Percentiles rank a stretch among this genome's conserved stretches.
Evolutionary conservation across 257 asterid species (phyloP).

Genomic region (Jacaranda mimosifolia): DNA sequence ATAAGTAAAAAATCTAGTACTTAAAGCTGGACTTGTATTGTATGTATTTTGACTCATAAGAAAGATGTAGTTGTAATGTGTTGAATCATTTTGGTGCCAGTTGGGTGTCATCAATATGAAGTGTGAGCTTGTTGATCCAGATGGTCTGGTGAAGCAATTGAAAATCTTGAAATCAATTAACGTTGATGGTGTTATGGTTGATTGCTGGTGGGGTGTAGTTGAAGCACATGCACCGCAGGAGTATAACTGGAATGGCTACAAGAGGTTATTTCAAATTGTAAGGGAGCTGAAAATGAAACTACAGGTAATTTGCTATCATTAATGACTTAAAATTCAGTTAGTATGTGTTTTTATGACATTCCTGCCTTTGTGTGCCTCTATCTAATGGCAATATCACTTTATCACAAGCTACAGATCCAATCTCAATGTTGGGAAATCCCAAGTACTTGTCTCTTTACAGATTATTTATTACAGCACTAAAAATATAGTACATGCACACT

Average conservation of each 20-base stretch:
- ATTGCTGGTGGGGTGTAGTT: constrained; percentile 99
- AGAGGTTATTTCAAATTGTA: constrained; percentile 76
- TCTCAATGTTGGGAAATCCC: constrained; percentile 16
- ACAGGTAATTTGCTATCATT: constrained; percentile 61
- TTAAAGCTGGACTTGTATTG: not conserved
- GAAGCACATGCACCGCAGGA: constrained; percentile 92
- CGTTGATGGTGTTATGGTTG: constrained; percentile 85
- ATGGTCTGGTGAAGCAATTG: constrained; percentile 84
- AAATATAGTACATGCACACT: not conserved
- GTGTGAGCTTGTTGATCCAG: constrained; percentile 91
- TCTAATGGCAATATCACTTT: constrained; percentile 26
- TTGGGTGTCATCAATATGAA: constrained; percentile 85
- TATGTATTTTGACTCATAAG: constrained; percentile 18
- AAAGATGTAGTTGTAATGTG: constrained; percentile 32
- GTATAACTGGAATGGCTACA: constrained; percentile 97
- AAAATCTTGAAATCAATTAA: constrained; percentile 76
- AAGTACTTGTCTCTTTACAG: not conserved
- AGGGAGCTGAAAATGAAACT: constrained; percentile 83
- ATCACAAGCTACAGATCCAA: not conserved
- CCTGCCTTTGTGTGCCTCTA: constrained; percentile 28
- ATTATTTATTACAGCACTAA: not conserved
- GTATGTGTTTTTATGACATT: constrained; percentile 12
- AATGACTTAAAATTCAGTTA: constrained; percentile 23
- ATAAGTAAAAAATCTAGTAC: not conserved
- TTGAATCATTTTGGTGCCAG: constrained; percentile 59